phyloP scores from a whole-genome alignment of 331 rosid species.

The Pyrus hybrid region DNA sequence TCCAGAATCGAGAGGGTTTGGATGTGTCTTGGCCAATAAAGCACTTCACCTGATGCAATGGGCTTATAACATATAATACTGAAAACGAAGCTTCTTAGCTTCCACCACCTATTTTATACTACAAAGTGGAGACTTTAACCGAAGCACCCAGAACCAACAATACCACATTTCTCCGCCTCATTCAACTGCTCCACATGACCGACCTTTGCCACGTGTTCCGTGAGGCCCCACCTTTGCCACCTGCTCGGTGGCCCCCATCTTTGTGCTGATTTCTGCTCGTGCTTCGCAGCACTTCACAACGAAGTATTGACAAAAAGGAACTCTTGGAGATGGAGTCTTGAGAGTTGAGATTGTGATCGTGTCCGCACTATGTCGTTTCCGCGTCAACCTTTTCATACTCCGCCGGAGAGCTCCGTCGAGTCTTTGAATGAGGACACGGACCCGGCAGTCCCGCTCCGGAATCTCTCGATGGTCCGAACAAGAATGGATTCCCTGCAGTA shows the following conservation, averaged over 20 bases:
- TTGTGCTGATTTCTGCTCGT: neutral
- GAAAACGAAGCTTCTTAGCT: neutral
- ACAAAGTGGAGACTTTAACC: neutral
- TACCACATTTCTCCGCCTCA: neutral
- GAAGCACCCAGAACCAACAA: neutral
- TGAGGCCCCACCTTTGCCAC: neutral
- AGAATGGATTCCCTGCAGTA: slow-evolving; percentile 49
- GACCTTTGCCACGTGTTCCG: neutral
- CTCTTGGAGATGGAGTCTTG: neutral
- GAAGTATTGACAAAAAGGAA: neutral
- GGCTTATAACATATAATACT: neutral
- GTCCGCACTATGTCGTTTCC: slow-evolving; percentile 6
- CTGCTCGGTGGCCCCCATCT: neutral
- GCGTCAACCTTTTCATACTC: neutral
- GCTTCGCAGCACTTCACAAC: neutral
- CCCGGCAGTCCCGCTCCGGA: slow-evolving; percentile 23
- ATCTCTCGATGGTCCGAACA: slow-evolving; percentile 38
- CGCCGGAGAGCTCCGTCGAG: neutral
- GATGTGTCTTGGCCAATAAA: neutral
- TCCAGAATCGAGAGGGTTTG: neutral
- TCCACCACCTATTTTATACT: no score
- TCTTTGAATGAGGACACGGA: neutral
- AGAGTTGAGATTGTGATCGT: neutral
- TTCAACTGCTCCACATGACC: neutral
- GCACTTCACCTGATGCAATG: neutral